Conservation (phyloP, 1,284 basidiomycete genomes). For the Irpex sp. region DNA sequence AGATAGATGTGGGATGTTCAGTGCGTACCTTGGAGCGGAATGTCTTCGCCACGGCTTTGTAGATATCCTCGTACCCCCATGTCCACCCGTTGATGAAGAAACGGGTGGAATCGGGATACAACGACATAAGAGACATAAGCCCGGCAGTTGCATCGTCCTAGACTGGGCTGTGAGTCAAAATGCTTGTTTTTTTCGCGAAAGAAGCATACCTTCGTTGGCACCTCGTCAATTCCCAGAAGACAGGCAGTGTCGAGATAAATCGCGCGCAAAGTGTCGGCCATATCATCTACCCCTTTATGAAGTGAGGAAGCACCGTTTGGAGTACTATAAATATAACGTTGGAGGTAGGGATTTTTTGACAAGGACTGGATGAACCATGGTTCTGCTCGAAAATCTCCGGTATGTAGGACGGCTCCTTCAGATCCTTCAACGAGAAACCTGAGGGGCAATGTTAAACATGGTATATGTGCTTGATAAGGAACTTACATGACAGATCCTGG, state of each 20-base stretch:
- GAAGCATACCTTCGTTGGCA: slow-evolving; percentile 76
- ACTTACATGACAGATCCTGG: slow-evolving; percentile 85
- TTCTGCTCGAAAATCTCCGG: slow-evolving; percentile 90
- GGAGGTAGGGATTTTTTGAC: slow-evolving; percentile 60
- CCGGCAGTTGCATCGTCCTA: slow-evolving; percentile 60
- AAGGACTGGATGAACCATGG: slow-evolving; percentile 69
- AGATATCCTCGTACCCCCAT: slow-evolving; percentile 85
- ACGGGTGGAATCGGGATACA: slow-evolving; percentile 59
- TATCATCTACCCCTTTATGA: background rate
- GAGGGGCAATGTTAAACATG: background rate
- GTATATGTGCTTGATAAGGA: background rate
- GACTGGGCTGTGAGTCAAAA: too few species aligned
- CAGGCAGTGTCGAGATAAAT: slow-evolving; percentile 87
- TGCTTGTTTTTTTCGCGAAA: too few species aligned
- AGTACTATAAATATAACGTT: slow-evolving; percentile 49
- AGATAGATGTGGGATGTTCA: background rate
- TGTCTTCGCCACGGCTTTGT: slow-evolving; percentile 63
- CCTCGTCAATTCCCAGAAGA: slow-evolving; percentile 51
- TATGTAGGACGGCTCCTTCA: slow-evolving; percentile 76
- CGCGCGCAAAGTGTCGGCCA: slow-evolving; percentile 53
- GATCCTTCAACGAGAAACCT: slow-evolving; percentile 86
- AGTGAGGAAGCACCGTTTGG: slow-evolving; percentile 8
- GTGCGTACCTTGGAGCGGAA: slow-evolving; percentile 56
- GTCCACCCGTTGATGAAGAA: slow-evolving; percentile 95
- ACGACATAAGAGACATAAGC: slow-evolving; percentile 61